Evolutionary conservation across 805 yeast species (phyloP).

Genomic region (Clavispora vitiphila): DNA sequence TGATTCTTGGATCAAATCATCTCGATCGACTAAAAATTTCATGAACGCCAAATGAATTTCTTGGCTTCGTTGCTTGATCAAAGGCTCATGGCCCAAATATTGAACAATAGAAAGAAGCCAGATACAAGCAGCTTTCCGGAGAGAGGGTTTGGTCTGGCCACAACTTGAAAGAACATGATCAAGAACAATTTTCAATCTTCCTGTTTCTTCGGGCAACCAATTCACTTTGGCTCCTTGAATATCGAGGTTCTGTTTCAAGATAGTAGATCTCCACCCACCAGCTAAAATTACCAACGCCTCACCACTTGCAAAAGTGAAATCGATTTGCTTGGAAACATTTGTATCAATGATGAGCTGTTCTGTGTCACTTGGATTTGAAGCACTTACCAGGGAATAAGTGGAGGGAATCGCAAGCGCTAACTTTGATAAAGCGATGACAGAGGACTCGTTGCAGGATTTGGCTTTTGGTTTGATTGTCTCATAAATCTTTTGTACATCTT

Average conservation of each 20-base stretch:
- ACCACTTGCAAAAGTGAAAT: slow-evolving; percentile 71
- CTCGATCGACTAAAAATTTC: slow-evolving; percentile 73
- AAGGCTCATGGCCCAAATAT: slow-evolving; percentile 51
- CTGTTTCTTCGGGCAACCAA: slow-evolving; percentile 15
- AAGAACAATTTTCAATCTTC: slow-evolving; percentile 35
- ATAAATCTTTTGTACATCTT: slow-evolving; percentile 17
- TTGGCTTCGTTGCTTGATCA: slow-evolving; percentile 40
- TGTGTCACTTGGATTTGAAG: slow-evolving; percentile 23
- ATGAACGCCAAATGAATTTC: slow-evolving; percentile 71
- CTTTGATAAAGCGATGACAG: slow-evolving; percentile 53
- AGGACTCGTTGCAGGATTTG: slow-evolving; percentile 54
- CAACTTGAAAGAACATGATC: slow-evolving; percentile 48
- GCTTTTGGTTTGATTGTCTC: slow-evolving; percentile 33
- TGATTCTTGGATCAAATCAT: slow-evolving; percentile 85
- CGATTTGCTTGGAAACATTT: slow-evolving; percentile 66
- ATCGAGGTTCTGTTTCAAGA: slow-evolving; percentile 50
- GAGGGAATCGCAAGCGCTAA: slow-evolving; percentile 39
- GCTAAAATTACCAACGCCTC: slow-evolving; percentile 74
- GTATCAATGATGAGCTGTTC: slow-evolving; percentile 51
- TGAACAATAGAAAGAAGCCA: slow-evolving; percentile 83
- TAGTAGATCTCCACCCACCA: slow-evolving; percentile 69
- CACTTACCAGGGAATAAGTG: slow-evolving; percentile 5
- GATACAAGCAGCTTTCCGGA: slow-evolving; percentile 73
- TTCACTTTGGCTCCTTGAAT: slow-evolving; percentile 33
- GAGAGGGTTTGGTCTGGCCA: slow-evolving; percentile 62